A percentile compares a stretch with the other conserved stretches of the same genome.
Evolutionary conservation across 805 yeast species (phyloP).

Genomic region (Clavispora vitiphila): DNA sequence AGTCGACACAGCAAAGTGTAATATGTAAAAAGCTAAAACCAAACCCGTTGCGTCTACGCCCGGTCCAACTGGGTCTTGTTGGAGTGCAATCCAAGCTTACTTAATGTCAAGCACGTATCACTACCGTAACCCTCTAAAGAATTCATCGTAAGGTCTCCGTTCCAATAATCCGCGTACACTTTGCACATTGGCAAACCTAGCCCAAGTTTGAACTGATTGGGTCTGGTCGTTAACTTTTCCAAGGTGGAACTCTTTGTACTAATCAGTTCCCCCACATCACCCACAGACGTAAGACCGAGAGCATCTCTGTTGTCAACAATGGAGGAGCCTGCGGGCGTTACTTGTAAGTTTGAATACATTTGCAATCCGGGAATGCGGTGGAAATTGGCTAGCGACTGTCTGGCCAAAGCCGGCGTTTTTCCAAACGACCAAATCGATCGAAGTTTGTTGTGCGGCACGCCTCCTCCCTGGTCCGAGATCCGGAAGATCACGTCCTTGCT

Average conservation of each 20-base stretch:
- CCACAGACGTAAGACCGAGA: slow-evolving; percentile 38
- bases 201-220: slow-evolving; percentile 72
- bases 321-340: slow-evolving; percentile 38
- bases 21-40: too few species aligned
- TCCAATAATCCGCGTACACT: slow-evolving; percentile 95
- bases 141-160: slow-evolving; percentile 78
- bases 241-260: slow-evolving; percentile 47
- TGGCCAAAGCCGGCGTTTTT: slow-evolving; percentile 57
- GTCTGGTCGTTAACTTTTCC: slow-evolving; percentile 61
- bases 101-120: slow-evolving; percentile 75
- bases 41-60: slow-evolving; percentile 49
- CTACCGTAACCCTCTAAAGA: slow-evolving; percentile 90
- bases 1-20: too few species aligned
- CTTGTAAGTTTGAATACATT: slow-evolving; percentile 36
- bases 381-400: slow-evolving; percentile 56
- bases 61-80: slow-evolving; percentile 66
- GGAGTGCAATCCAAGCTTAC: slow-evolving; percentile 67
- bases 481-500: slow-evolving; percentile 67
- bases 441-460: slow-evolving; percentile 56
- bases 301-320: slow-evolving; percentile 22
- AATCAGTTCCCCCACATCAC: slow-evolving; percentile 28
- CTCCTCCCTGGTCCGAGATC: slow-evolving; percentile 89
- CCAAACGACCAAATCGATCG: slow-evolving; percentile 84
- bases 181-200: slow-evolving; percentile 90
- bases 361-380: slow-evolving; percentile 65